phyloP scores from a whole-genome alignment of 305 asterid species.

The Solanum hybrid region DNA sequence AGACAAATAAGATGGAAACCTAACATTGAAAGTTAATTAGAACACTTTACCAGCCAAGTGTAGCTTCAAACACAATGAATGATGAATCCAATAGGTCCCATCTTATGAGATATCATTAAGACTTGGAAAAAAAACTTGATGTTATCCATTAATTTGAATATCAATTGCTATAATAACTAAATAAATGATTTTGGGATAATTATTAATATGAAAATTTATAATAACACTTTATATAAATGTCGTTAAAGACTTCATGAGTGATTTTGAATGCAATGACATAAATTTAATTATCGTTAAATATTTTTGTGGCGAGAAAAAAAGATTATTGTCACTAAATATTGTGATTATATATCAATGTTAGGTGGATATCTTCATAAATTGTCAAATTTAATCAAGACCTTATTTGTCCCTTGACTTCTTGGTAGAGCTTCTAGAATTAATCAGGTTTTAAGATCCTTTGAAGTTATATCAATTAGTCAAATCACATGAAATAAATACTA shows the following conservation, averaged over 20 bases:
- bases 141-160: not conserved
- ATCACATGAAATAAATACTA: not conserved
- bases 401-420: not conserved
- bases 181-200: not conserved
- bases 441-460: not conserved
- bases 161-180: not conserved
- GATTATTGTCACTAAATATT: not conserved
- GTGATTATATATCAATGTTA: not conserved
- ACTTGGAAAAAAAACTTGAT: not conserved
- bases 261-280: no score
- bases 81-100: not conserved
- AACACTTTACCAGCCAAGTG: not conserved
- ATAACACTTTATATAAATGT: no score
- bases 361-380: not conserved
- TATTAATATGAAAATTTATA: no score
- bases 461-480: not conserved
- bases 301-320: no score
- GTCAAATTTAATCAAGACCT: not conserved
- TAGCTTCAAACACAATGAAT: not conserved
- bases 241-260: not conserved
- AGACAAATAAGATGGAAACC: not conserved
- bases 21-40: not conserved
- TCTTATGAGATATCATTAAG: not conserved
- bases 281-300: no score
- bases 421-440: not conserved